Conservation (phyloP, 768 basidiomycete genomes). For the Astraeus odoratus region DNA sequence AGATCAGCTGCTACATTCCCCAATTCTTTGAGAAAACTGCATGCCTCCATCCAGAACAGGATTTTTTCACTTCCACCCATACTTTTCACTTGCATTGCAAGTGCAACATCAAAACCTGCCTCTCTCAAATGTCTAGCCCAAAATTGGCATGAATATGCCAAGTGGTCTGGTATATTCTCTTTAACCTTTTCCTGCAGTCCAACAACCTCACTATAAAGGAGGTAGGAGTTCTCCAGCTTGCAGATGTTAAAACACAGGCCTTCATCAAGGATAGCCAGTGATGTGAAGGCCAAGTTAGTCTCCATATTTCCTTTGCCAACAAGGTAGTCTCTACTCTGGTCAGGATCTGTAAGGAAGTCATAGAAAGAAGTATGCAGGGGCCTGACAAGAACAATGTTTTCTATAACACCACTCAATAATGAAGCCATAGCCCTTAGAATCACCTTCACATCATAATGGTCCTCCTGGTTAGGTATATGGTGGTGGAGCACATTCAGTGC, state of each 20-base stretch:
- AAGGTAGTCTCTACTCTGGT: too few species aligned
- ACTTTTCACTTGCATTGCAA: slow-evolving; percentile 11
- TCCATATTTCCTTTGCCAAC: too few species aligned
- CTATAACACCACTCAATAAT: too few species aligned
- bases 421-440: too few species aligned
- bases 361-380: too few species aligned
- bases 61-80: slow-evolving; percentile 19
- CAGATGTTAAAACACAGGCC: slow-evolving; percentile 28
- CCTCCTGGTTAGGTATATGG: too few species aligned
- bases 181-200: slow-evolving; percentile 12
- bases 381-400: too few species aligned
- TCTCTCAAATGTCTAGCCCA: slow-evolving; percentile 28
- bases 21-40: slow-evolving; percentile 14
- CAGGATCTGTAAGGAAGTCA: too few species aligned
- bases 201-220: slow-evolving; percentile 21
- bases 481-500: too few species aligned
- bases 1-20: slow-evolving; percentile 2
- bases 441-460: too few species aligned
- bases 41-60: slow-evolving; percentile 34
- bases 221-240: slow-evolving; percentile 28
- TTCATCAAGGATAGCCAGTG: slow-evolving; percentile 18
- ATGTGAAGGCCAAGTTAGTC: neutral
- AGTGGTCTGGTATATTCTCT: slow-evolving; percentile 19
- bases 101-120: slow-evolving; percentile 5
- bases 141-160: slow-evolving; percentile 31